Evolutionary conservation across 768 basidiomycete species (phyloP).

Genomic region (Cyclocybe cylindracea): DNA sequence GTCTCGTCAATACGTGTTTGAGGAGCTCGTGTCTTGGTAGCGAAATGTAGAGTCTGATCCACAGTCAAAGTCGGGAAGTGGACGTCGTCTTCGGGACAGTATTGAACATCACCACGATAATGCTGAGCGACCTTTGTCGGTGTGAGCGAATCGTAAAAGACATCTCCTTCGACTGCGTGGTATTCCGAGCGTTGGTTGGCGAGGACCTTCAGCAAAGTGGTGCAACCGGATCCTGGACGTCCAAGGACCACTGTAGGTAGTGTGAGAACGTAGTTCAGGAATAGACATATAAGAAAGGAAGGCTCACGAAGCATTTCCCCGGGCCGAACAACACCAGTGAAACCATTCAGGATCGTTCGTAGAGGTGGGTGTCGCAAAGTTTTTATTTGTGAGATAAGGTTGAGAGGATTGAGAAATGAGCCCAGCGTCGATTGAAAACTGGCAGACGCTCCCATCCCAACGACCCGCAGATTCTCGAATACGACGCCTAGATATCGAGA

Average conservation of each 20-base stretch:
- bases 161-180: constrained; percentile 65
- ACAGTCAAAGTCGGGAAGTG: constrained; percentile 87
- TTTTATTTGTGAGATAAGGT: constrained; percentile 43
- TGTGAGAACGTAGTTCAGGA: neutral
- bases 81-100: constrained; percentile 83
- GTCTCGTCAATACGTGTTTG: constrained; percentile 44
- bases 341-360: constrained; percentile 60
- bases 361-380: constrained; percentile 59
- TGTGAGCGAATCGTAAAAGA: constrained; percentile 76
- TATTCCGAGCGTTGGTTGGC: constrained; percentile 76
- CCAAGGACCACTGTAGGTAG: constrained; percentile 71
- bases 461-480: constrained; percentile 59
- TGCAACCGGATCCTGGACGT: constrained; percentile 83
- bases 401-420: constrained; percentile 57
- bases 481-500: constrained; percentile 59
- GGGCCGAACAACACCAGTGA: constrained; percentile 65
- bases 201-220: constrained; percentile 79
- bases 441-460: constrained; percentile 57
- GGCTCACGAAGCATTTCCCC: constrained; percentile 79
- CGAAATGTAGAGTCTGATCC: constrained; percentile 71
- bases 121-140: constrained; percentile 61
- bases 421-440: constrained; percentile 61
- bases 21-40: constrained; percentile 69
- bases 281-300: neutral
- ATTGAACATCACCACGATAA: constrained; percentile 80